Evolutionary conservation across 75 land plant species (phyloP).

Genomic region (Picea glauca): DNA sequence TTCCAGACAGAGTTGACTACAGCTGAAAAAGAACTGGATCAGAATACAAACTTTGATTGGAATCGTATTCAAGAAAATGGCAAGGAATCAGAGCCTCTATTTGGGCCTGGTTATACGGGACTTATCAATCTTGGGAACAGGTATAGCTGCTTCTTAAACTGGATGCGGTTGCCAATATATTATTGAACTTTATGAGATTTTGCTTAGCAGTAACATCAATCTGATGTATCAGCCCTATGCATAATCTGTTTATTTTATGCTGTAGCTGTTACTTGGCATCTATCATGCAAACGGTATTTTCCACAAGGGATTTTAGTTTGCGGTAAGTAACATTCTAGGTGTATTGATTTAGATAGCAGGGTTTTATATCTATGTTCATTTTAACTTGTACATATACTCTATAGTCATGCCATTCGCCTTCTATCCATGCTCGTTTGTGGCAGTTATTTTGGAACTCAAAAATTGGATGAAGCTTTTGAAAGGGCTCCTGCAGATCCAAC

Average conservation of each 20-base stretch:
- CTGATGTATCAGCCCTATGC: not conserved
- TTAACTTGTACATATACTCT: not conserved
- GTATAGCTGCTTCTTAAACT: slow-evolving; percentile 28
- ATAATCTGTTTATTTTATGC: slow-evolving; percentile 10
- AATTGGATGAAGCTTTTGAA: slow-evolving; percentile 67
- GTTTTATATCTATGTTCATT: not conserved
- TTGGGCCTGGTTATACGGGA: slow-evolving; percentile 98
- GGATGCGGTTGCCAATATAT: too few species aligned
- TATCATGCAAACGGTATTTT: slow-evolving; percentile 89
- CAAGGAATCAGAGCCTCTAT: slow-evolving; percentile 87
- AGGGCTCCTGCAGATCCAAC: slow-evolving; percentile 98
- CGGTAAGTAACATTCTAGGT: slow-evolving; percentile 42
- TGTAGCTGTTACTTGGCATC: slow-evolving; percentile 96
- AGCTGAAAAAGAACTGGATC: slow-evolving; percentile 99
- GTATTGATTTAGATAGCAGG: not conserved
- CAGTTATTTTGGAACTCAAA: slow-evolving; percentile 66
- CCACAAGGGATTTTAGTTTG: slow-evolving; percentile 63
- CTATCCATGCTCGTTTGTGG: slow-evolving; percentile 5
- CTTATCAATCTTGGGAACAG: slow-evolving; percentile 99
- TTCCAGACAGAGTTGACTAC: slow-evolving; percentile 99
- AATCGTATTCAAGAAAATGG: slow-evolving; percentile 99
- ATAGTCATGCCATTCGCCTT: not conserved
- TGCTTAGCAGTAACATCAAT: not conserved
- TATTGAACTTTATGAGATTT: too few species aligned
- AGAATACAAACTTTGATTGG: slow-evolving; percentile 98